Base-by-base conservation (phyloP, 2,329 filamentous ascomycete species). In the Paecilomyces fulvus region DNA sequence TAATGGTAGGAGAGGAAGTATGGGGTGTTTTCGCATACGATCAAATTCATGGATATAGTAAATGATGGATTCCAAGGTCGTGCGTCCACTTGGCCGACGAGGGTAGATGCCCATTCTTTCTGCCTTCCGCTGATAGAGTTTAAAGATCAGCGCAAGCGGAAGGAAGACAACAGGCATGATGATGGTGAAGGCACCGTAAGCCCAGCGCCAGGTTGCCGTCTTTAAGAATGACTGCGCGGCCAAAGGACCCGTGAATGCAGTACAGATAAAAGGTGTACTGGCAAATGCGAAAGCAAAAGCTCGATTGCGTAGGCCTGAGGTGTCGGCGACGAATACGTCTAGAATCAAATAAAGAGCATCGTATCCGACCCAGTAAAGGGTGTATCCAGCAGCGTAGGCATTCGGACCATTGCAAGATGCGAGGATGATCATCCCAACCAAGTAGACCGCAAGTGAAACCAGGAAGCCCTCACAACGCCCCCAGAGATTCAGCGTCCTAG, bases 31-130 rank as follows among this genome's bases (percentile, higher is more conserved):
- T 58, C 79, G 70, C 12, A 80, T 61, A 75, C 75, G 63, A 64
- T 88, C 85, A 58, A 88, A 84, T 60, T 87, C 80, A 28, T 80
- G 71, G 21, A 76, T 64, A 65, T 85, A 85, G 65, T 80, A 71
- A 51, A 70, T 64, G 21, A 83, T 52, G 1, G 75, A 79, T 61
- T 82, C 72, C 6, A 66, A n/a, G 1, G 70, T 21, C 2, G 73
- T 79, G 17, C 83, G 72, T 5, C 74, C 75, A 58, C 73, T 74
- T 6, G 71, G 62, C 1, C 63, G 60, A 23, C 67, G 69, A 17
- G 69, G 60, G 11, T 82, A 70, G 1, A 86, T 61, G 1, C 83
- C 83, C 48, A 72, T 64, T 54, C 76, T 77, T 58, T 74, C 71
- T 2, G 85, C 85, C 64, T 83, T 84, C 52, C 67, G 70, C 55